Evolutionary conservation across 306 rosid genomes (phyloP), one percentile per base, ranked within the genome.

Genomic region (Trifolium pratense): DNA sequence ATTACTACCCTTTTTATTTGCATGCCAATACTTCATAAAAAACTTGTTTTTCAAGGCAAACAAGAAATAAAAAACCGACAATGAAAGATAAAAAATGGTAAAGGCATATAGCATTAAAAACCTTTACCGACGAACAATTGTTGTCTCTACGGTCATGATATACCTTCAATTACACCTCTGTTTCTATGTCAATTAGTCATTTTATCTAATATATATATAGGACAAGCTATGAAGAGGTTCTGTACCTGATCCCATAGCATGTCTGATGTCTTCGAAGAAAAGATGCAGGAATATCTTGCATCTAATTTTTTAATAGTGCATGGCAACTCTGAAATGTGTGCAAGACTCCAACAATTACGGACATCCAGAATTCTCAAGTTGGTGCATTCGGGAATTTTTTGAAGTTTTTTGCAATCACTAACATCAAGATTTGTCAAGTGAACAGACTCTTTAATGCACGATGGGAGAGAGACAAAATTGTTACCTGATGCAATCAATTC

Each of bases 241-340:
- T n/a, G 20, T 31, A 79, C 76, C 66, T 58, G 79, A 73, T 6
- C 0, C 75, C 75, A 73, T 57, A 79, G 7, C 37, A 16, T 61
- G 52, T 17, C 13, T 14, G 36, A 9, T 6, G 83, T 67, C 23
- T 67, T 49, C 7, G 1, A 1, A 26, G 21, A 25, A 17, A 80
- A 68, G 0, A n/a, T 17, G 14, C 0, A 3, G 57, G 76, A 74
- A 1, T 49, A 0, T 42, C 16, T 29, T 68, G 71, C 83, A 11
- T 23, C 3, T 3, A 79, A 17, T 20, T 6, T 10, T 12, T 4
- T 13, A 34, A 51, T 5, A 12, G 9, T 36, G 12, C 66, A 7
- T 0, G 79, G 79, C 13, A 79, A 14, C 4, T 60, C 42, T 60
- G 76, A 57, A 9, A 79, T 68, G 1, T 79, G 52, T 21, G 34